These are phyloP conservation scores for Pleurotus ostreatus DNA, from an alignment of 768 basidiomycete genomes.

Conservation along the genomic window DNA sequence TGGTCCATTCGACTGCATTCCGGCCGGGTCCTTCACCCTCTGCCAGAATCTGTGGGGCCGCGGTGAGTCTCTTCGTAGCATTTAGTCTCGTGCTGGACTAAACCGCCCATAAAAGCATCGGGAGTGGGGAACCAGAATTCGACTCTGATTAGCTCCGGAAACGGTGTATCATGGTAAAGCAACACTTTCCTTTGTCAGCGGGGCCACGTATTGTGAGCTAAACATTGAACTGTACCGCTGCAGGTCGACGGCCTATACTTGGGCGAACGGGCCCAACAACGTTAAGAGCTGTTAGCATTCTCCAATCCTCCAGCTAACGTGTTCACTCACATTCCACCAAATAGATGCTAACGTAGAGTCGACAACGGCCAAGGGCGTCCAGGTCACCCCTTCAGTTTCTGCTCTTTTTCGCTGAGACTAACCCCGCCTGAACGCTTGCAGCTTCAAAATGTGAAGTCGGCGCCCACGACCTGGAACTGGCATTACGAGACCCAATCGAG, in stretches of 20 bases:
- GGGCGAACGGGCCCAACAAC: slow-evolving; percentile 44
- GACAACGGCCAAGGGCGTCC: slow-evolving; percentile 43
- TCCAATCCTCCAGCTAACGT: not conserved
- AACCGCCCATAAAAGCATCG: slow-evolving; percentile 19
- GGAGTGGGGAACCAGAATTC: slow-evolving; percentile 49
- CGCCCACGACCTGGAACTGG: slow-evolving; percentile 52
- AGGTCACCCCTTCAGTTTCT: slow-evolving; percentile 22
- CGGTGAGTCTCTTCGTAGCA: slow-evolving; percentile 20
- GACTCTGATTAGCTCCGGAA: slow-evolving; percentile 36
- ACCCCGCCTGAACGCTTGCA: slow-evolving; percentile 11
- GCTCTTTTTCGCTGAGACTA: too few relatives aligned
- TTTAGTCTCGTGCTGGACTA: not conserved
- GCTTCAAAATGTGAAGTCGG: slow-evolving; percentile 37
- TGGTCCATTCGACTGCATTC: slow-evolving; percentile 39
- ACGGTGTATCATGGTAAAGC: slow-evolving; percentile 39
- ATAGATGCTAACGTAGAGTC: slow-evolving; percentile 49
- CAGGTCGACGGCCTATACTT: slow-evolving; percentile 42
- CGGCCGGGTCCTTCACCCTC: slow-evolving; percentile 44
- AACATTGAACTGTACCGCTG: too few relatives aligned
- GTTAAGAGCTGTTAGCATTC: slow-evolving; percentile 51
- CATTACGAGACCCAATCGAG: slow-evolving; percentile 36
- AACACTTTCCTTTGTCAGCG: not conserved
- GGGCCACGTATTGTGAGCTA: not conserved
- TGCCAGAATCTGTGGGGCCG: slow-evolving; percentile 59
- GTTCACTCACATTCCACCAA: not conserved